A percentile compares a stretch with the other conserved stretches of the same genome.
Evolutionary conservation across 106 monocot genomes (phyloP).

Genomic region (Triglochin maritima): DNA sequence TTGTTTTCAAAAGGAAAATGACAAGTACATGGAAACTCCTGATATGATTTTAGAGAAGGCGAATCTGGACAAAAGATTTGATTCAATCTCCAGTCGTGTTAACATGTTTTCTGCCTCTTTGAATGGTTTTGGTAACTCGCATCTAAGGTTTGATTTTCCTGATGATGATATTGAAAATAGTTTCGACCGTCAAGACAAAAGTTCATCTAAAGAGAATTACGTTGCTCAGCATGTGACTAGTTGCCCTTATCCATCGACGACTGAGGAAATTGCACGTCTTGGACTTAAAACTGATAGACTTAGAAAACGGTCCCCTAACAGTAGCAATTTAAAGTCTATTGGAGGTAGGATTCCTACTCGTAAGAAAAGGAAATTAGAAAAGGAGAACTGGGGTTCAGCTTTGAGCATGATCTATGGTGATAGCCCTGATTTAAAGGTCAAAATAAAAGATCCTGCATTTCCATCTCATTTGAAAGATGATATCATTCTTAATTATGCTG

Average conservation of each 20-base stretch:
- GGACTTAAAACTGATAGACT: slow-evolving; percentile 33
- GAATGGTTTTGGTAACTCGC: slow-evolving; percentile 34
- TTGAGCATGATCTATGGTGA: neutral
- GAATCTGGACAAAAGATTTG: slow-evolving; percentile 44
- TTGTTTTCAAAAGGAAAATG: neutral
- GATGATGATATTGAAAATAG: slow-evolving; percentile 14
- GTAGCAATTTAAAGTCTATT: slow-evolving; percentile 3
- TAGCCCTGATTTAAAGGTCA: slow-evolving; percentile 5
- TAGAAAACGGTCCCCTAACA: slow-evolving; percentile 4
- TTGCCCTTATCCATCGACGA: slow-evolving; percentile 92
- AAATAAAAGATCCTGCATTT: slow-evolving; percentile 1
- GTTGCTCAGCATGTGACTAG: slow-evolving; percentile 34
- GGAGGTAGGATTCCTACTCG: slow-evolving; percentile 10
- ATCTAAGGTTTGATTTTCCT: slow-evolving; percentile 48
- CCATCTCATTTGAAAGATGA: neutral
- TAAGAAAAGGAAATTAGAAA: slow-evolving; percentile 45
- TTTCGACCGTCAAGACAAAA: slow-evolving; percentile 3
- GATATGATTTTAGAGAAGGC: slow-evolving; percentile 28
- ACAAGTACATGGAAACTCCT: neutral
- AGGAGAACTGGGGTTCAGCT: neutral
- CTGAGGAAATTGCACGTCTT: slow-evolving; percentile 78
- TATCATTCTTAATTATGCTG: slow-evolving; percentile 13
- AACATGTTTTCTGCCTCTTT: slow-evolving; percentile 47
- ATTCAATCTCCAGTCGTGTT: slow-evolving; percentile 39
- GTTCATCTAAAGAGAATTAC: slow-evolving; percentile 13